Base-by-base conservation (phyloP, 2,329 filamentous ascomycete genomes). In the Phyllosticta ampelicida region DNA sequence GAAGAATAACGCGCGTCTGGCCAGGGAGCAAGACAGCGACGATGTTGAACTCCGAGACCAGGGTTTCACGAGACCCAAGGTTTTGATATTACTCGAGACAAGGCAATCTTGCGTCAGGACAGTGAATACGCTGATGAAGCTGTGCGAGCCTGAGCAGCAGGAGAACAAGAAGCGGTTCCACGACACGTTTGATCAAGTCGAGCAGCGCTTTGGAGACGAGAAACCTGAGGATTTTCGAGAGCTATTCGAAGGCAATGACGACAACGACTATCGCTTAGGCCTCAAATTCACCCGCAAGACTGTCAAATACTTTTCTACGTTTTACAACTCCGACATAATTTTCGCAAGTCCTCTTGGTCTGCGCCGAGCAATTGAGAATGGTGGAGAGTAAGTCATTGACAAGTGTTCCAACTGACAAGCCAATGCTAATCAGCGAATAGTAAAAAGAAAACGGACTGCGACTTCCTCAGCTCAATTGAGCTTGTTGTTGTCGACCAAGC, bases 271-370 rank as follows among this genome's bases (percentile, higher is more conserved):
- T 75, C 85, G 92, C 2, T 77, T 97, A 1, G 94, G 92, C n/a
- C 74, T 99, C 68, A 99, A 97, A 73, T 95, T 99, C 70, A 97
- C 94, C 0, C 84, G 94, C 61, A 97, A 96, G 74, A 95, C 90
- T 0, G 79, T 97, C 68, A 97, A 96, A 71, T 94, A 88, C 70
- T 99, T 95, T 75, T 82, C 92, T 0, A 87, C 90, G 62, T 99
- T 99, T 71, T 97, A 97, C 77, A 92, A 87, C 70, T 96, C 91
- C 9, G 94, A 99, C 70, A 90, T 99, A 63, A 89, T 99, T 58
- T 79, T 99, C 56, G 90, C 90, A 20, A 95, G 90, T 64, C 90
- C 94, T 0, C 78, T 99, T 2, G 94, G 94, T 10, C 78, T 99
- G 16, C 87, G 90, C 56, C 90, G 94, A 75, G 89, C 90, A 49